Evolutionary conservation across 768 basidiomycete genomes (phyloP).

Genomic region (Rhizopogon vulgaris): DNA sequence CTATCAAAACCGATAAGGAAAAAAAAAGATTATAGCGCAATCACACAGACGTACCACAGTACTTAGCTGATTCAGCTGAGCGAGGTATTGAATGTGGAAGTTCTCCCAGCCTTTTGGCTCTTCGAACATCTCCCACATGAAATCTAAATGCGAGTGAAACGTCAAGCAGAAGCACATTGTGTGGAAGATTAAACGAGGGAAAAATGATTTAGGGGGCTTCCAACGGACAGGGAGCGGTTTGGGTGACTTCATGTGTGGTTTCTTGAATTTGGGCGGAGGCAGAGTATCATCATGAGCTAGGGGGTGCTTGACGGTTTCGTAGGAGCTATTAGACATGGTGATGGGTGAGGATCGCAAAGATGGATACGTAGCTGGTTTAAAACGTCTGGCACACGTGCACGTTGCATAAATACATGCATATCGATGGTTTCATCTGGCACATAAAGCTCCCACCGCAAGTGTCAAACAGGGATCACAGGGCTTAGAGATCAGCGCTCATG

Average conservation of each 20-base stretch:
- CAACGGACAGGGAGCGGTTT: background rate
- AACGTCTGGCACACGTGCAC: background rate
- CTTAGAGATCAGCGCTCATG: background rate
- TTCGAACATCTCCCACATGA: background rate
- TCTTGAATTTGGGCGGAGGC: background rate
- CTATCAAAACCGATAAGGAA: background rate
- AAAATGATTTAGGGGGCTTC: background rate
- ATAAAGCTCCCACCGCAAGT: background rate
- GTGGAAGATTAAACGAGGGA: background rate
- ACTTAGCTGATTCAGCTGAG: background rate
- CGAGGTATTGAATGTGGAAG: background rate
- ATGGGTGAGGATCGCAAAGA: background rate
- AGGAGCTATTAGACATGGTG: background rate
- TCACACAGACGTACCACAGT: background rate
- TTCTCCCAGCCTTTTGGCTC: background rate
- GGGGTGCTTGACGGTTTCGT: background rate
- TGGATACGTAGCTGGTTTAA: background rate
- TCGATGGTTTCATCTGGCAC: background rate
- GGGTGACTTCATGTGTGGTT: background rate
- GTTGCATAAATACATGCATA: too few species aligned
- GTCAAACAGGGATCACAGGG: background rate
- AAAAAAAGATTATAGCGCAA: background rate
- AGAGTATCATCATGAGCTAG: background rate
- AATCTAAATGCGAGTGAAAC: background rate
- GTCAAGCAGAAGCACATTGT: background rate